Evolutionary conservation across 495 filamentous ascomycete species (phyloP), one percentile per base, ranked within the genome.

Genomic region (Neurospora sp.): DNA sequence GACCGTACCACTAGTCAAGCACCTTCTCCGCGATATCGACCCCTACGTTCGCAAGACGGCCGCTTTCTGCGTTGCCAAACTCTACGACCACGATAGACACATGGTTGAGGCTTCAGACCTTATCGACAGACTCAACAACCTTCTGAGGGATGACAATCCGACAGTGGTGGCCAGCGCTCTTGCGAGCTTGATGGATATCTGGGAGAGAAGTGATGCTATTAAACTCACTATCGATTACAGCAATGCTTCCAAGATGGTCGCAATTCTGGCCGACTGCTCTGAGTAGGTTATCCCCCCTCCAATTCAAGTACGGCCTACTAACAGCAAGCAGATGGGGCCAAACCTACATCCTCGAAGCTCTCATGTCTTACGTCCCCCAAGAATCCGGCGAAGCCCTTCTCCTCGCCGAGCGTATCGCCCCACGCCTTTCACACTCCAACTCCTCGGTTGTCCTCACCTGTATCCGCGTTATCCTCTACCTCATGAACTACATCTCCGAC

Each of bases 1-100:
- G 59, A 97, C 93, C 0, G 89, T 98, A 7, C 89, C 91, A 27
- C 91, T 95, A 35, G 87, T 97, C 68, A 96, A 94, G 81, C 85
- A 87, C 53, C 84, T 98, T 18, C 91, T 99, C 74, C 90, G 89
- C 76, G 96, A 99, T 80, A 79, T 88, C 48, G 96, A 99, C 80
- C 94, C 96, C 4, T 99, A 99, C 81, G 96, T 99, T 31, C 92
- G 96, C 76, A 99, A 99, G 82, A 99, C 96, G 14, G 94, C 96
- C 1, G 93, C 94, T 22, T 97, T 97, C 80, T 95, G 92, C 78
- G 96, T 99, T 37, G 96, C 96, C 18, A 99, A 99, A 83, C 86
- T 98, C 20, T 98, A 99, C 82, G 96, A 98, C 77, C 96, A 99
- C 76, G 94, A 98, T 80, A 90, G 90, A 79, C 87, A 90, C 76